Percentiles rank a stretch among this genome's conserved stretches.
Conservation (phyloP, 257 asterid species). For the Gynochthodes officinalis region DNA sequence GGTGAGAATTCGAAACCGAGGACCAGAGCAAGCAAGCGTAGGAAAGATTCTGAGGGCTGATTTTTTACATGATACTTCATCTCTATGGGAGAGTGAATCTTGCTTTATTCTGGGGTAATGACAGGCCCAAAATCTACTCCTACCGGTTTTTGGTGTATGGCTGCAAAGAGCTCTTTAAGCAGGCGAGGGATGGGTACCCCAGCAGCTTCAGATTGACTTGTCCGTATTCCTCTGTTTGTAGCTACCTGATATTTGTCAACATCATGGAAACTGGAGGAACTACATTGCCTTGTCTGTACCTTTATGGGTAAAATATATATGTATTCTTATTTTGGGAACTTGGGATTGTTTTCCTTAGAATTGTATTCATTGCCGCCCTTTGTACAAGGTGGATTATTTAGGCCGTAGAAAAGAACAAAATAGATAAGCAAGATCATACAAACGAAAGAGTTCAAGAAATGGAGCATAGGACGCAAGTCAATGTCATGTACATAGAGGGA, state of each 20-base stretch:
- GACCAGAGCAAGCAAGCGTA: slow-evolving; percentile 68
- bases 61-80: background rate
- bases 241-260: background rate
- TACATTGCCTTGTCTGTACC: background rate
- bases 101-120: background rate
- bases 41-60: slow-evolving; percentile 46
- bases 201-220: background rate
- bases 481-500: slow-evolving; percentile 6
- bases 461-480: background rate
- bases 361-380: background rate
- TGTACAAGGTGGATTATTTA: background rate
- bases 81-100: background rate
- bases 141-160: too few species aligned
- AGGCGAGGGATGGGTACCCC: background rate
- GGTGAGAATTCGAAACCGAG: slow-evolving; percentile 68
- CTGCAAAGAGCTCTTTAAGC: background rate
- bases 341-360: background rate
- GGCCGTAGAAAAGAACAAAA: background rate
- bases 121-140: background rate
- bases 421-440: slow-evolving; percentile 12
- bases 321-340: too few species aligned
- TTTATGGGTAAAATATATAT: background rate
- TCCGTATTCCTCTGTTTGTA: background rate
- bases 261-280: background rate
- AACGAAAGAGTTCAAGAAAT: background rate